phyloP scores from a whole-genome alignment of 2,329 filamentous ascomycete species.

The Magnaporthiopsis rhizophila region DNA sequence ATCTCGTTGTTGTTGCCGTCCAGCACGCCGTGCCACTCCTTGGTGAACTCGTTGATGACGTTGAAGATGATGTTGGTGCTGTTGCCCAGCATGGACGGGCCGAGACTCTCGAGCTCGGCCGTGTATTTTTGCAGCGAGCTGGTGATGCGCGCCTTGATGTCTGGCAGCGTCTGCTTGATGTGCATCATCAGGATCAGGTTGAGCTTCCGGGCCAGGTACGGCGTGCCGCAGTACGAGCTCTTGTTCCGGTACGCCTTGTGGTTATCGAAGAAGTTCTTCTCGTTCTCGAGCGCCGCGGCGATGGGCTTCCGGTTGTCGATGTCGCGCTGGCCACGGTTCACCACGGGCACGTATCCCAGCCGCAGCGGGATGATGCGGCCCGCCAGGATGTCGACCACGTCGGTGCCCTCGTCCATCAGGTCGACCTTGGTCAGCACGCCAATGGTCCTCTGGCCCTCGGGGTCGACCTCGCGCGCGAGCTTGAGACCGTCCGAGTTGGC shows the following conservation, averaged over 20 bases:
- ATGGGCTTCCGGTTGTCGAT: slow-evolving; percentile 98
- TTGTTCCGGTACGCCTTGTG: slow-evolving; percentile 99
- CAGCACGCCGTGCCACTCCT: slow-evolving; percentile 91
- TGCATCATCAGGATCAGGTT: slow-evolving; percentile 99
- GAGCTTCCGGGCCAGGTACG: slow-evolving; percentile 90
- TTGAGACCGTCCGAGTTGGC: slow-evolving; percentile 98
- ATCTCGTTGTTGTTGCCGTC: slow-evolving; percentile 96
- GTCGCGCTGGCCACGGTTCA: slow-evolving; percentile 95
- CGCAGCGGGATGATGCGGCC: slow-evolving; percentile 93
- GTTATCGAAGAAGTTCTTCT: slow-evolving; percentile 96
- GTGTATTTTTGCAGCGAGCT: slow-evolving; percentile 89
- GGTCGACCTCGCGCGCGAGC: slow-evolving; percentile 92
- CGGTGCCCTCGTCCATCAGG: slow-evolving; percentile 97
- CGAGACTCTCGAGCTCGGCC: slow-evolving; percentile 70
- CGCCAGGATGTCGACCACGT: slow-evolving; percentile 93
- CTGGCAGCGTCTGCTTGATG: slow-evolving; percentile 97
- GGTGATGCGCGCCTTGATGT: slow-evolving; percentile 96
- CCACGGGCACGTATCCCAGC: slow-evolving; percentile 88
- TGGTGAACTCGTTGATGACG: slow-evolving; percentile 98
- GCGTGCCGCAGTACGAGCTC: slow-evolving; percentile 96
- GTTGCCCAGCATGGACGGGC: slow-evolving; percentile 93
- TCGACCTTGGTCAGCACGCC: slow-evolving; percentile 96
- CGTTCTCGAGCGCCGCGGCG: slow-evolving; percentile 79
- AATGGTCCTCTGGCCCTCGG: slow-evolving; percentile 88
- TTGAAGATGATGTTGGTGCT: slow-evolving; percentile 94